phyloP scores from a whole-genome alignment of 2,329 filamentous ascomycete species.

The Alternaria alternata region DNA sequence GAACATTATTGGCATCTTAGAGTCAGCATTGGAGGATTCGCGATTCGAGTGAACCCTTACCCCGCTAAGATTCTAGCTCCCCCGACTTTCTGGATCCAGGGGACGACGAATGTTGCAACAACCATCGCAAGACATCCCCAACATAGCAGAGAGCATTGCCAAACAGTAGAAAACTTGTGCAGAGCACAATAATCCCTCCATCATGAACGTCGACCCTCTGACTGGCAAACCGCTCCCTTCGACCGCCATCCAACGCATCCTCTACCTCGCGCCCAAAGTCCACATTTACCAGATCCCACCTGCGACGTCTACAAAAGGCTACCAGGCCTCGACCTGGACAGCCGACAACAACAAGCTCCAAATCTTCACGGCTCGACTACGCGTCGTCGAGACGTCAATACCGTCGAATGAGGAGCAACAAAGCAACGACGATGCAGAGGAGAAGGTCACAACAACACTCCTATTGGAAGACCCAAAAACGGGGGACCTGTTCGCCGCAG shows the following conservation, averaged over 20 bases:
- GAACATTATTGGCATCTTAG: neutral
- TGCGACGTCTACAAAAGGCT: slow-evolving; percentile 77
- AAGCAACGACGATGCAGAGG: slow-evolving; percentile 52
- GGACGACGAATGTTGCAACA: neutral
- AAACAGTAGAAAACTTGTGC: neutral
- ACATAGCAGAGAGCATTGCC: neutral
- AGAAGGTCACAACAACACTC: slow-evolving; percentile 74
- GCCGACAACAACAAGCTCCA: slow-evolving; percentile 69
- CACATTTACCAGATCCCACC: slow-evolving; percentile 91
- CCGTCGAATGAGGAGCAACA: slow-evolving; percentile 41
- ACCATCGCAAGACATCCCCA: neutral
- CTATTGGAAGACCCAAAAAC: slow-evolving; percentile 78
- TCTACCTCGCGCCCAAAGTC: slow-evolving; percentile 77
- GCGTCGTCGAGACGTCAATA: slow-evolving; percentile 77
- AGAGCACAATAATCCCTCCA: neutral
- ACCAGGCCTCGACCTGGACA: slow-evolving; percentile 81
- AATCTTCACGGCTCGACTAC: slow-evolving; percentile 86
- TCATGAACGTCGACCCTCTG: slow-evolving; percentile 74
- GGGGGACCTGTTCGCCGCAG: slow-evolving; percentile 82
- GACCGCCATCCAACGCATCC: slow-evolving; percentile 83
- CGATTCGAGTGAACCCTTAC: slow-evolving; percentile 2
- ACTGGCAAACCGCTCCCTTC: slow-evolving; percentile 73
- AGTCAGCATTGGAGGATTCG: neutral
- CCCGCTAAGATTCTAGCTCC: slow-evolving; percentile 8
- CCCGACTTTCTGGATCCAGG: slow-evolving; percentile 4